Percentiles rank a stretch among this genome's conserved stretches.
Conservation (phyloP, 257 asterid species). For the Knoxia roxburghii region DNA sequence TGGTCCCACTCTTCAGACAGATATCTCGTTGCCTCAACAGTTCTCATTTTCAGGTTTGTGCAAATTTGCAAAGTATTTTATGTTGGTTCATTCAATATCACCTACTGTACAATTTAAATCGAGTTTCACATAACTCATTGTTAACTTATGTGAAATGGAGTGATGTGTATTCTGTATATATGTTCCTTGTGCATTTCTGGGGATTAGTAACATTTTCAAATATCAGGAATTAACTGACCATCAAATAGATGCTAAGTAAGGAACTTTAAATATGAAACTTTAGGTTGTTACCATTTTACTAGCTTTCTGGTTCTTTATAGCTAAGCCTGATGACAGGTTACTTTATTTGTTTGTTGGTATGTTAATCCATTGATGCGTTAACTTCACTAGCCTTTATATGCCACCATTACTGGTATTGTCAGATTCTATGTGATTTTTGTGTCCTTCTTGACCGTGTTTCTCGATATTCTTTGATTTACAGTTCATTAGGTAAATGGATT, state of each 20-base stretch:
- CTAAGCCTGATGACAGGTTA: not conserved
- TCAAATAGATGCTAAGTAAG: constrained; percentile 2
- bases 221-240: not conserved
- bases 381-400: not conserved
- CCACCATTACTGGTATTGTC: not conserved
- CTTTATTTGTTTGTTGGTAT: not conserved
- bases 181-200: not conserved
- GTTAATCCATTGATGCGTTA: no score
- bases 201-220: not conserved
- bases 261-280: not conserved
- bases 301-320: no score
- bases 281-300: not conserved
- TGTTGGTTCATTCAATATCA: not conserved
- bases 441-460: not conserved
- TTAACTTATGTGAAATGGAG: not conserved
- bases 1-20: constrained; percentile 74
- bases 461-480: not conserved
- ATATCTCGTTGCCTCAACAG: constrained; percentile 66
- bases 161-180: not conserved
- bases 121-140: not conserved
- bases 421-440: not conserved
- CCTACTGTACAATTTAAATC: not conserved
- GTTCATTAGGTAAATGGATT: not conserved
- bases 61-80: not conserved
- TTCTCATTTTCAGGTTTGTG: constrained; percentile 73